A percentile compares a stretch with the other conserved stretches of the same genome.
Conservation (phyloP, 1,139 yeast genomes). For the Geotrichum citri-aurantii region DNA sequence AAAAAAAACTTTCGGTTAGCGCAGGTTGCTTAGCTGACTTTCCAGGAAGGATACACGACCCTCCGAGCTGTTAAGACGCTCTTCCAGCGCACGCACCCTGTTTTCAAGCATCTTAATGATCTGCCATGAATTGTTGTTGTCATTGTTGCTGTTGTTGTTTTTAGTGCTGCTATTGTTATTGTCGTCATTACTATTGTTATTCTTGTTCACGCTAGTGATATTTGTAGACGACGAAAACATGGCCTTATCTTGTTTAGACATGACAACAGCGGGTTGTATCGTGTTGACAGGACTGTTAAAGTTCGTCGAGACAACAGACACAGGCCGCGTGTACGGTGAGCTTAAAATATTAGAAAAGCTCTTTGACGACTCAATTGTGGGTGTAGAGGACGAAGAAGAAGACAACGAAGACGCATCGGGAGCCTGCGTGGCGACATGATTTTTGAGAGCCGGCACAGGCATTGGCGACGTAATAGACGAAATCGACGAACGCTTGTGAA, state of each 20-base stretch:
- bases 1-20: background rate
- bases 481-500: background rate
- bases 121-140: background rate
- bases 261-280: background rate
- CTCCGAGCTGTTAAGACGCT: conserved; percentile 32
- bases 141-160: background rate
- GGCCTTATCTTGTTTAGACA: background rate
- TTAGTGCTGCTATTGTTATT: background rate
- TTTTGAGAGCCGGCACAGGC: background rate
- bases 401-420: background rate
- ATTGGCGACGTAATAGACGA: background rate
- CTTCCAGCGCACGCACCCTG: conserved; percentile 32
- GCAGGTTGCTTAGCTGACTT: conserved; percentile 5
- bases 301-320: background rate
- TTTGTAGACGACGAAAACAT: background rate
- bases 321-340: background rate
- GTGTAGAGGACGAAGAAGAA: background rate
- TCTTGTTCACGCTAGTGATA: background rate
- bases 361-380: background rate
- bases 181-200: background rate
- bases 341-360: background rate
- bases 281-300: background rate
- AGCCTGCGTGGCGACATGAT: background rate
- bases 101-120: conserved; percentile 26
- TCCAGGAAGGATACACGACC: conserved; percentile 29